Percentiles rank a stretch among this genome's conserved stretches.
phyloP scores from a whole-genome alignment of 768 basidiomycete species.

The Gloeopeniophorella convolvens region DNA sequence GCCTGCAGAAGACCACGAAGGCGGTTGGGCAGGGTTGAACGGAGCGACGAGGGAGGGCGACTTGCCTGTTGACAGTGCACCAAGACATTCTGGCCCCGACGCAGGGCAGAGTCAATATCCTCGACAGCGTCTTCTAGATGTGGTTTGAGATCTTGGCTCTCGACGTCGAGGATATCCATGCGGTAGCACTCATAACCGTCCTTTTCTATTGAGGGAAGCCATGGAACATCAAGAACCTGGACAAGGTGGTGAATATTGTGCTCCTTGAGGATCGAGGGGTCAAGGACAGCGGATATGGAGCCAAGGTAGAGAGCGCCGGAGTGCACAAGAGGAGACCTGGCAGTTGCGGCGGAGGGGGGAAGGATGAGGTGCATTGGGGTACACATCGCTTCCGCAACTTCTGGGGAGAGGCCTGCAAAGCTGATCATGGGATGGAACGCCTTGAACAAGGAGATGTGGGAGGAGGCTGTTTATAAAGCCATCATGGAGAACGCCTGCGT shows the following conservation, averaged over 20 bases:
- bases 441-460: slow-evolving; percentile 4
- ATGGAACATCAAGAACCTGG: slow-evolving; percentile 60
- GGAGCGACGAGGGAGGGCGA: slow-evolving; percentile 6
- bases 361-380: slow-evolving; percentile 79
- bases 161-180: slow-evolving; percentile 61
- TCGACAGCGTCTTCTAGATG: slow-evolving; percentile 64
- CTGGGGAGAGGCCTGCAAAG: slow-evolving; percentile 66
- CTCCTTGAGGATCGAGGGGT: slow-evolving; percentile 42
- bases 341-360: slow-evolving; percentile 28
- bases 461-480: slow-evolving; percentile 10
- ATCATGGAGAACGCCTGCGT: not conserved
- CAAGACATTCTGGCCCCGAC: slow-evolving; percentile 56
- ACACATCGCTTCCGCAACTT: slow-evolving; percentile 79
- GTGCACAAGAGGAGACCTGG: slow-evolving; percentile 18
- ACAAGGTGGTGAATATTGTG: slow-evolving; percentile 54
- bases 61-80: slow-evolving; percentile 81
- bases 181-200: slow-evolving; percentile 46
- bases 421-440: slow-evolving; percentile 51
- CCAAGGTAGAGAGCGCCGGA: slow-evolving; percentile 63
- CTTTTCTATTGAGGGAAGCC: slow-evolving; percentile 40
- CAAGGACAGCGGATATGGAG: slow-evolving; percentile 54
- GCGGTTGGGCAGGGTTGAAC: not conserved
- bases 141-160: slow-evolving; percentile 54
- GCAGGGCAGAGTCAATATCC: slow-evolving; percentile 58
- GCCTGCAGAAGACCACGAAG: slow-evolving; percentile 11